Evolutionary conservation across 495 filamentous ascomycete species (phyloP).

Genomic region (Neurospora sp.): DNA sequence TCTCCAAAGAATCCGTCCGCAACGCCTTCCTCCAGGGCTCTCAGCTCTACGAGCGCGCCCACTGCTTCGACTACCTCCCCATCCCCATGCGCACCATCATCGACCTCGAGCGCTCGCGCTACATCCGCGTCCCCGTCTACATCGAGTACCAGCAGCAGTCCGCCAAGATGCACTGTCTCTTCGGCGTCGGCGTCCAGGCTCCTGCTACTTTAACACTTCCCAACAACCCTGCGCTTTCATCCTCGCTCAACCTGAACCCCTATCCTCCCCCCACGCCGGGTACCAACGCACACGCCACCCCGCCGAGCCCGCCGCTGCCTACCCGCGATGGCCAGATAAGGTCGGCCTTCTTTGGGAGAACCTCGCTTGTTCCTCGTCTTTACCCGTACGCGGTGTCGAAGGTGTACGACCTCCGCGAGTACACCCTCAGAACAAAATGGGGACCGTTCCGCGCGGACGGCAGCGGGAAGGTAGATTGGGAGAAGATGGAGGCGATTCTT

Average conservation of each 20-base stretch:
- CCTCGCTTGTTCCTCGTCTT: constrained; percentile 7
- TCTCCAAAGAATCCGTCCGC: constrained; percentile 26
- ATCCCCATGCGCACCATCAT: neutral
- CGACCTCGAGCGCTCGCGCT: constrained; percentile 26
- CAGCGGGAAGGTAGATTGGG: constrained; percentile 50
- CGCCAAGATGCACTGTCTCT: constrained; percentile 53
- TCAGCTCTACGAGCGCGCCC: constrained; percentile 40
- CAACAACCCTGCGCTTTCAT: neutral
- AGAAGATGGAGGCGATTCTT: constrained; percentile 58
- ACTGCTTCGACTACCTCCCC: constrained; percentile 5
- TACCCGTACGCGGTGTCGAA: constrained; percentile 48
- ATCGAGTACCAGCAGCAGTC: constrained; percentile 38
- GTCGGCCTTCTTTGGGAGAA: constrained; percentile 4
- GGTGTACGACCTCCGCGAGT: constrained; percentile 57
- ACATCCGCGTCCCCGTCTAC: constrained; percentile 28
- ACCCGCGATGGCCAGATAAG: constrained; percentile 12
- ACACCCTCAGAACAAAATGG: constrained; percentile 45
- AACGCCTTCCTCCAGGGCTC: constrained; percentile 41
- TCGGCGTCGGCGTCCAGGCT: constrained; percentile 28
- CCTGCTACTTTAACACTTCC: neutral
- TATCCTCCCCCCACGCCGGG: neutral
- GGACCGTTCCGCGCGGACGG: constrained; percentile 52
- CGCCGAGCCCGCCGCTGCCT: constrained; percentile 19
- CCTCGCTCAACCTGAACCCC: neutral
- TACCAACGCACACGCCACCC: neutral